These are phyloP conservation scores for Cercospora beticola DNA, from an alignment of 2,329 filamentous ascomycete genomes.

Conservation along the genomic window DNA sequence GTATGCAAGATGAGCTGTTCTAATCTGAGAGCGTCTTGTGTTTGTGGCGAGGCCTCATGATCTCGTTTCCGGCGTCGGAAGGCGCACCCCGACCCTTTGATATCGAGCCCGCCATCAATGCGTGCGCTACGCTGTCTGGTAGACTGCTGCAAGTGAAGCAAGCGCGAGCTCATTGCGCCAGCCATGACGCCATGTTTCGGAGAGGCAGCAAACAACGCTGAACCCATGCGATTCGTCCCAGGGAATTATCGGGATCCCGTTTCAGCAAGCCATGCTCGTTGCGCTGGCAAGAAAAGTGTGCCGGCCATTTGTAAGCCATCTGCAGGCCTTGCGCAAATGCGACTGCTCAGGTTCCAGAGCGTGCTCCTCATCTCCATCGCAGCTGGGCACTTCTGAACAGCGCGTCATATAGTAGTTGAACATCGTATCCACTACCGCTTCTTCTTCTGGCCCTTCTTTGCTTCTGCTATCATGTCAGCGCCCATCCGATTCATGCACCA, in stretches of 20 bases:
- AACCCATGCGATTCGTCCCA: not conserved
- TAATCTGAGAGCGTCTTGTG: not conserved
- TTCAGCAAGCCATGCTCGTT: not conserved
- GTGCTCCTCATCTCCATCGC: not conserved
- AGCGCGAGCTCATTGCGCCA: not conserved
- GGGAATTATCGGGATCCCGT: not conserved
- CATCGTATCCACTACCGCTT: conserved; percentile 29
- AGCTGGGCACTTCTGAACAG: not conserved
- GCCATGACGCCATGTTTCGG: not conserved
- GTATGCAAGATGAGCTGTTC: not conserved
- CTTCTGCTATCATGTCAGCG: conserved; percentile 27
- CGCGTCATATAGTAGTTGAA: not conserved
- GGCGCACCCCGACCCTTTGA: not conserved
- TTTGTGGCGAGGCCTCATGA: not conserved
- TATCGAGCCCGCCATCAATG: not conserved
- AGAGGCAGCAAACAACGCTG: not conserved
- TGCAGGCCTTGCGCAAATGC: not conserved
- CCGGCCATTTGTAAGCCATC: not conserved
- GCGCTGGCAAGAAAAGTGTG: not conserved
- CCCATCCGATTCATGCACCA: not conserved
- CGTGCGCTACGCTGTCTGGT: not conserved
- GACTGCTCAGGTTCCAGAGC: not conserved
- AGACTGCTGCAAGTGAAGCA: not conserved
- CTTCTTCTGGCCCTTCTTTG: conserved; percentile 44
- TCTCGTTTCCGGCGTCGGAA: not conserved